phyloP scores from a whole-genome alignment of 208 protist genomes.

The Acanthamoeba rhysodes region DNA sequence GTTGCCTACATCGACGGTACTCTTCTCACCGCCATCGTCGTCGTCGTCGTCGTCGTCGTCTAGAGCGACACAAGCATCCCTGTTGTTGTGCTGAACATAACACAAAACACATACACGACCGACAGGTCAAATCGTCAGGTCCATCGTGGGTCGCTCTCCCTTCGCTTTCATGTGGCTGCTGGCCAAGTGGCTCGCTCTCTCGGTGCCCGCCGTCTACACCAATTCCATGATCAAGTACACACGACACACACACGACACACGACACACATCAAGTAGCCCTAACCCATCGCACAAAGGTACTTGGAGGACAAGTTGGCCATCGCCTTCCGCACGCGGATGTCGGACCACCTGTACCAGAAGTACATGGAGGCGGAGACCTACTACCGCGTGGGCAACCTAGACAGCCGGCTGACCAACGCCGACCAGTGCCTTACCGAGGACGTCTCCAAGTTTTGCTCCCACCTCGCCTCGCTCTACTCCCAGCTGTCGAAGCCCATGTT shows the following conservation, averaged over 20 bases:
- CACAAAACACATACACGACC: background rate
- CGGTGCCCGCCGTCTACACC: constrained; percentile 38
- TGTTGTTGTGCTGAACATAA: background rate
- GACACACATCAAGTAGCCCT: no score
- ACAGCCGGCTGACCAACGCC: constrained; percentile 65
- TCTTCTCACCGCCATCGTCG: background rate
- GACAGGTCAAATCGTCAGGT: constrained; percentile 47
- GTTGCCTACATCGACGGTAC: constrained; percentile 53
- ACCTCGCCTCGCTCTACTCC: constrained; percentile 54
- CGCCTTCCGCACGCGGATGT: constrained; percentile 61
- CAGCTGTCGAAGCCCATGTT: constrained; percentile 65
- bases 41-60: no score
- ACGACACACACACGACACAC: background rate
- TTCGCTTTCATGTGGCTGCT: constrained; percentile 8
- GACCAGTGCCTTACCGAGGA: constrained; percentile 69
- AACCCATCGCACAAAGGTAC: background rate
- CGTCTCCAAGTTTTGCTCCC: constrained; percentile 45
- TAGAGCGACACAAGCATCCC: background rate
- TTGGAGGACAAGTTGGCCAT: constrained; percentile 57
- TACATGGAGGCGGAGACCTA: constrained; percentile 64
- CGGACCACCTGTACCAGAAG: constrained; percentile 63
- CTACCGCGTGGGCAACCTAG: constrained; percentile 70
- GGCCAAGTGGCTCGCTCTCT: constrained; percentile 49
- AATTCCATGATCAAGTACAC: constrained; percentile 53
- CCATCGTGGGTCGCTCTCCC: constrained; percentile 23